Evolutionary conservation across 306 rosid genomes (phyloP).

Genomic region (Crotalaria pallida): DNA sequence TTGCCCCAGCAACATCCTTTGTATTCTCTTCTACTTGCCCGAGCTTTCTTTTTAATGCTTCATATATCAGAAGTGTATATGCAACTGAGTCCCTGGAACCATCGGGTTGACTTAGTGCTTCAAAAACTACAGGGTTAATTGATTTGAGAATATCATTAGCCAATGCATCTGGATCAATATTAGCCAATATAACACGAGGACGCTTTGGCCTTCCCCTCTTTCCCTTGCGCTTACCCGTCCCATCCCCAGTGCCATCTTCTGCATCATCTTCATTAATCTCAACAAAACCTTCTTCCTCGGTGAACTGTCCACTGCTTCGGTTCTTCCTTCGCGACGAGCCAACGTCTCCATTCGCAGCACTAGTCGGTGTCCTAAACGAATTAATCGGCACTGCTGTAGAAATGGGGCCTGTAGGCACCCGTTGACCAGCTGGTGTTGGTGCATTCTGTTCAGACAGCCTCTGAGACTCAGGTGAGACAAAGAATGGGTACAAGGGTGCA

Average conservation of each 20-base stretch:
- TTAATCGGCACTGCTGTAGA: slow-evolving; percentile 70
- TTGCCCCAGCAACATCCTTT: slow-evolving; percentile 48
- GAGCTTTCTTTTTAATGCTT: slow-evolving; percentile 64
- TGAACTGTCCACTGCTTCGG: slow-evolving; percentile 13
- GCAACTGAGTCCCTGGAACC: slow-evolving; percentile 47
- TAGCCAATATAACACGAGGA: slow-evolving; percentile 19
- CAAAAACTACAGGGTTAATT: slow-evolving; percentile 37
- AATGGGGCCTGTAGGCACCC: slow-evolving; percentile 26
- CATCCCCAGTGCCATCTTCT: slow-evolving; percentile 33
- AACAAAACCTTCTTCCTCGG: slow-evolving; percentile 41
- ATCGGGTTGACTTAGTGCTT: slow-evolving; percentile 43
- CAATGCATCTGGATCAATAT: slow-evolving; percentile 45
- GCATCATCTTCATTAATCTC: slow-evolving; percentile 28
- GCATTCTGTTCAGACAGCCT: slow-evolving; percentile 44
- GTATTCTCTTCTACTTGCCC: slow-evolving; percentile 56
- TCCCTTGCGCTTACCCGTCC: slow-evolving; percentile 32
- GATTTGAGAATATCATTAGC: slow-evolving; percentile 43
- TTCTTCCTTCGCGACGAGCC: slow-evolving; percentile 28
- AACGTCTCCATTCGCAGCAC: slow-evolving; percentile 39
- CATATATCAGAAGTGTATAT: slow-evolving; percentile 45
- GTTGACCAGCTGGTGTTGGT: slow-evolving; percentile 35
- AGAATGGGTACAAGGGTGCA: slow-evolving; percentile 74
- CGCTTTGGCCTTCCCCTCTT: slow-evolving; percentile 38
- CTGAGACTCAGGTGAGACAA: slow-evolving; percentile 45
- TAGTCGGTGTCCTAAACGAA: slow-evolving; percentile 56